Conservation (phyloP, 768 basidiomycete genomes). For the Boletus eberwhitei region DNA sequence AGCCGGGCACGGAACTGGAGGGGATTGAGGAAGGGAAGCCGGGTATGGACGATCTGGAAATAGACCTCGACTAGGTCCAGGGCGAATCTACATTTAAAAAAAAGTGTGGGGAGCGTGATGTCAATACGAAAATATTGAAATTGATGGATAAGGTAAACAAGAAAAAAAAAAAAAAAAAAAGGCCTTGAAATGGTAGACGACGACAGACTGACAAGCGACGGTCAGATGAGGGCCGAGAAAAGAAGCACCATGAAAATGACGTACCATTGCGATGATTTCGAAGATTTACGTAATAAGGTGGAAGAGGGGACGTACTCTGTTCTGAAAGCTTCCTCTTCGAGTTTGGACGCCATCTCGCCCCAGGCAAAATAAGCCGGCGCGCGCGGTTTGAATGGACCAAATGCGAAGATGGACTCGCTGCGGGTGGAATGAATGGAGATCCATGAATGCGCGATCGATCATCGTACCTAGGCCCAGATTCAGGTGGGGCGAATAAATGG, state of each 20-base stretch:
- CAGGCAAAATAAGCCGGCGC: slow-evolving; percentile 60
- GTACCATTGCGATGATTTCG: slow-evolving; percentile 18
- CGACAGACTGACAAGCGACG: slow-evolving; percentile 13
- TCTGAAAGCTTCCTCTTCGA: slow-evolving; percentile 71
- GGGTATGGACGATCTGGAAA: slow-evolving; percentile 89
- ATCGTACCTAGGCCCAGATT: slow-evolving; percentile 42
- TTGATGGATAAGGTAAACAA: slow-evolving; percentile 29
- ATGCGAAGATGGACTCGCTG: slow-evolving; percentile 39
- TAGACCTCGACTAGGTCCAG: slow-evolving; percentile 93
- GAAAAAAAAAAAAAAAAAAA: slow-evolving; percentile 22
- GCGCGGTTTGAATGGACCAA: slow-evolving; percentile 31
- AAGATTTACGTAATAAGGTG: slow-evolving; percentile 30
- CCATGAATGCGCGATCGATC: slow-evolving; percentile 11
- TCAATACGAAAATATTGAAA: slow-evolving; percentile 10
- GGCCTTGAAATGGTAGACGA: slow-evolving; percentile 9
- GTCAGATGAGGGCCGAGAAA: slow-evolving; percentile 23
- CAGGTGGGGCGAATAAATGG: slow-evolving; percentile 75
- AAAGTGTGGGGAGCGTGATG: slow-evolving; percentile 10
- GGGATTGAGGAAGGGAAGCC: slow-evolving; percentile 84
- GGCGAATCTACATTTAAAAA: slow-evolving; percentile 60
- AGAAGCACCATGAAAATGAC: slow-evolving; percentile 21
- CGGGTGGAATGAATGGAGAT: slow-evolving; percentile 18
- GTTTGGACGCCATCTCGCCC: slow-evolving; percentile 70
- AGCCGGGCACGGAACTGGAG: slow-evolving; percentile 74
- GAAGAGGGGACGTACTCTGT: slow-evolving; percentile 68